Evolutionary conservation across 768 basidiomycete genomes (phyloP), one percentile per base, ranked within the genome.

Genomic region (Leccinum subgranulosum): DNA sequence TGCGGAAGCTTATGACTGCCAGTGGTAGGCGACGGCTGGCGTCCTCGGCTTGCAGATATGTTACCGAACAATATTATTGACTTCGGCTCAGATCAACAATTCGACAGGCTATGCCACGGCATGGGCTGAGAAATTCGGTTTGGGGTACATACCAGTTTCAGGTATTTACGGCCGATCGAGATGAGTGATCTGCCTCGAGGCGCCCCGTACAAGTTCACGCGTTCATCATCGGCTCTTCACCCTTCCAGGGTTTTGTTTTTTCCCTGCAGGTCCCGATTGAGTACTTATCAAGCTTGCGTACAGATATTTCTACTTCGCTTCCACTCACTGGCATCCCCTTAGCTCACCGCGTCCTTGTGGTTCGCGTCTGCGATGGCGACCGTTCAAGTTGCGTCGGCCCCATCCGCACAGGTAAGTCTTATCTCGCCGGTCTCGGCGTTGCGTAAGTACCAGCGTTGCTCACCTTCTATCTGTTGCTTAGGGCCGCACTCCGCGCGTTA

Each of bases 101-200:
- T 21, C 4, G 29, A 19, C 28, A 49, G 49, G 49, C 49, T 34
- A 48, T 48, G 27, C 23, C 47, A 48, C 9, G 4, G 31, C 19
- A 23, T 23, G 4, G 10, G n/a, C 21, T 47, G 31, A 33, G 14
- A 57, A 52, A 12, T 17, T 29, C 11, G 29, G 31, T 21, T 34
- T 51, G 31, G 49, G 28, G 29, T 8, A 17, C 25, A 5, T 31
- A 14, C 12, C 15, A 25, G 63, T 31, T 33, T 47, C 64, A 65
- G 64, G 56, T 49, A 55, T 64, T 19, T 49, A 54, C 29, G 46
- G 47, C 31, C 43, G 60, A 58, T 65, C 55, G 47, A 48, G 47
- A 48, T 48, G 46, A 33, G 49, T 46, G 60, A 58, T 65, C 57
- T 53, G 58, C 65, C 65, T 65, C 47, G 54, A 66, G 64, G 64